These are phyloP conservation scores for Stylosanthes scabra DNA, from an alignment of 331 rosid species.

Conservation along the genomic window DNA sequence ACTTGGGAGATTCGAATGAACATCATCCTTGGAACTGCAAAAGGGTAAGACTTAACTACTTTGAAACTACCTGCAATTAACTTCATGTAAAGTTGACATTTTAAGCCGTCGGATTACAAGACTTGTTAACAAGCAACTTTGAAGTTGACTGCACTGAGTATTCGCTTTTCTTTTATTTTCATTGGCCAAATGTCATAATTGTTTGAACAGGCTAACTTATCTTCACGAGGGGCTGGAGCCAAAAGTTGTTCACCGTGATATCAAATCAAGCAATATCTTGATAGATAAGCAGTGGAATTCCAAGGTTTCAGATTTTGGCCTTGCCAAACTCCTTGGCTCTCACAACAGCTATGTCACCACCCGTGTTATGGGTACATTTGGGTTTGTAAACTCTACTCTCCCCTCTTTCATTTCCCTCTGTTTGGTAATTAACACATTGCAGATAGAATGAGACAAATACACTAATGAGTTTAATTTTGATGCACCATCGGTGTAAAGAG, in stretches of 20 bases:
- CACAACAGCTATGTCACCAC: conserved; percentile 80
- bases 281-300: conserved; percentile 85
- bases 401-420: background rate
- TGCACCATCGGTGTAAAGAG: too few species aligned
- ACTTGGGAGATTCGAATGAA: conserved; percentile 91
- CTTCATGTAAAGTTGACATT: too few species aligned
- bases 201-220: conserved; percentile 64
- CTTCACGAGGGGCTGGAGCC: conserved; percentile 94
- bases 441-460: too few species aligned
- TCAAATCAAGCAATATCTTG: conserved; percentile 86
- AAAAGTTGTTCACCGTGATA: conserved; percentile 88
- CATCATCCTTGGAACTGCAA: conserved; percentile 77
- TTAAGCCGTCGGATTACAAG: too few species aligned
- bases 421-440: too few species aligned
- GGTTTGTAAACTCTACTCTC: conserved; percentile 49
- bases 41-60: conserved; percentile 57
- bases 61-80: too few species aligned
- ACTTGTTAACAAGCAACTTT: too few species aligned
- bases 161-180: background rate
- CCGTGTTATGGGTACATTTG: conserved; percentile 94
- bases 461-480: too few species aligned
- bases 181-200: background rate
- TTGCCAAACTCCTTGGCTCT: conserved; percentile 82
- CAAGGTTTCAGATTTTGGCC: conserved; percentile 90
- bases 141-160: too few species aligned